Percentiles rank a stretch among this genome's conserved stretches.
phyloP scores from a whole-genome alignment of 108 stramenopile species.

The Cyclostephanos invisitatus region DNA sequence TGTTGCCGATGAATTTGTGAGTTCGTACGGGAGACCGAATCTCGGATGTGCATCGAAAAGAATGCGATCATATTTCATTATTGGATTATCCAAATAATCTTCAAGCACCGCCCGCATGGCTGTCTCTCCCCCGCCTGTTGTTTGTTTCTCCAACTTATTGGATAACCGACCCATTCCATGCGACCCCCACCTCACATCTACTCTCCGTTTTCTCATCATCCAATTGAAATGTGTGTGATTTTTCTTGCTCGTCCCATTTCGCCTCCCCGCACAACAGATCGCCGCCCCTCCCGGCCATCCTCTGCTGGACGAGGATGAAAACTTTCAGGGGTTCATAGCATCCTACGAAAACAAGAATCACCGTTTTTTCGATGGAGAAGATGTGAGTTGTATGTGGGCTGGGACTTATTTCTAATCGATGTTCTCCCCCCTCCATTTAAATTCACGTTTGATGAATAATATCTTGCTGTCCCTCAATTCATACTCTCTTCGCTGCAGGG shows the following conservation, averaged over 20 bases:
- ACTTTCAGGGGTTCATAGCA: neutral
- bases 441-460: neutral
- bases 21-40: neutral
- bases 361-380: constrained; percentile 1
- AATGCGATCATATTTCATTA: neutral
- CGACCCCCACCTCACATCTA: no score
- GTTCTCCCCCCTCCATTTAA: no score
- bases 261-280: neutral
- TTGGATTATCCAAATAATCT: neutral
- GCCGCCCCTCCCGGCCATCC: constrained; percentile 11
- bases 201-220: neutral
- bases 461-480: neutral
- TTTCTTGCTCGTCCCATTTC: neutral
- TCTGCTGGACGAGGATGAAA: constrained; percentile 6
- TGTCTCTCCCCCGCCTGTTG: no score
- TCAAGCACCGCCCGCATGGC: no score
- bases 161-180: no score
- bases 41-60: no score
- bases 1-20: constrained; percentile 5
- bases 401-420: no score
- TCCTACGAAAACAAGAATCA: neutral
- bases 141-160: no score
- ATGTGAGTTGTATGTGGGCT: neutral
- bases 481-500: constrained; percentile 3
- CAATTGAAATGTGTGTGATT: no score